Percentiles rank a stretch among this genome's conserved stretches.
phyloP scores from a whole-genome alignment of 257 asterid species.

The Fraxinus anomala region DNA sequence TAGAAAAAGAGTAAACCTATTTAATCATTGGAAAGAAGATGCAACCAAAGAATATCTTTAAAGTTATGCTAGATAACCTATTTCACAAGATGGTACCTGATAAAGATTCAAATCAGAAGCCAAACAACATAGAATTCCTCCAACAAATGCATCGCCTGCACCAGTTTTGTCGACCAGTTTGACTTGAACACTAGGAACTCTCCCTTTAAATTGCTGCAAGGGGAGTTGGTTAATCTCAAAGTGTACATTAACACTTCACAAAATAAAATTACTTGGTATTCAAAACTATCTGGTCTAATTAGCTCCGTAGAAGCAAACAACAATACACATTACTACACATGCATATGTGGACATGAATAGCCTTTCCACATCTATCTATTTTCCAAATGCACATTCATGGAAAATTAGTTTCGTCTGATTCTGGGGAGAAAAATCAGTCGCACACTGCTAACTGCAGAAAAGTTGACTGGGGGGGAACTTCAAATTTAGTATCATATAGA shows the following conservation, averaged over 20 bases:
- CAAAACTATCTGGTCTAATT: not conserved
- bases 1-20: not conserved
- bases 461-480: not conserved
- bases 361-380: not conserved
- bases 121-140: conserved; percentile 65
- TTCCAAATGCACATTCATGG: not conserved
- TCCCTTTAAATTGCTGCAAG: conserved; percentile 77
- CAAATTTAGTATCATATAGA: not conserved
- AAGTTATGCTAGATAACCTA: conserved; percentile 5
- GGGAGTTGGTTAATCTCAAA: conserved; percentile 15
- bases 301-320: not conserved
- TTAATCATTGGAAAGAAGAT: not conserved
- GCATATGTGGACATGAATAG: not conserved
- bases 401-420: not conserved
- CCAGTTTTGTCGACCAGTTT: conserved; percentile 84
- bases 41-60: not conserved
- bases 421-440: not conserved
- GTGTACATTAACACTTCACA: not conserved
- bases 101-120: conserved; percentile 57
- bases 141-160: conserved; percentile 93
- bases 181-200: conserved; percentile 66
- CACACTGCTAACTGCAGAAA: not conserved
- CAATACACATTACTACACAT: not conserved
- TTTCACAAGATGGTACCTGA: conserved; percentile 44
- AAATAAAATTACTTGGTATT: not conserved